Evolutionary conservation across 257 asterid genomes (phyloP), one percentile per base, ranked within the genome.

Genomic region (Solanum infundibuliforme): DNA sequence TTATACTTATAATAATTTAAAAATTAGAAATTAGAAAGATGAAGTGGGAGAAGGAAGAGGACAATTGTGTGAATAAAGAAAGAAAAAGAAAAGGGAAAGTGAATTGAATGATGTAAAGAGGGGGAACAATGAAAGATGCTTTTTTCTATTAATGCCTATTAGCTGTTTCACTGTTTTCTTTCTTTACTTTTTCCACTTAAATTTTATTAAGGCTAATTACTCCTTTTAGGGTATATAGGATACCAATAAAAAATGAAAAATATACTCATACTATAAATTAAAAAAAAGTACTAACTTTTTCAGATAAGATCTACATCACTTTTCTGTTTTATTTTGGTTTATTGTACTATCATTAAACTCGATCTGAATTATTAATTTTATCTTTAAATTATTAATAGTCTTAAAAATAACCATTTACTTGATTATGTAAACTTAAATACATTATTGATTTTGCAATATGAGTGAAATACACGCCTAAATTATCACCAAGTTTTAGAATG

Each of bases 21-120:
- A 46, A 13, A 46, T 14, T 48, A 46, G 14, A 68, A 23, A 77
- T 32, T 48, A 77, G n/a, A 73, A 83, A 88, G 23, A 38, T 14
- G 41, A 41, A 46, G 87, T 83, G 72, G 87, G 86, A 73, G 29
- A 35, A 36, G 65, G 58, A 88, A 66, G 66, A 12, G 68, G 41
- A n/a, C 38, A 81, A n/a, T 34, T 6, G 69, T 68, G n/a, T 83
- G 38, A 52, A 27, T 55, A 62, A 62, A 89, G 75, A 87, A 87
- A 9, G 62, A 66, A 86, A 84, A 87, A 76, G 91, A 68, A 77
- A 83, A 90, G 27, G 29, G 41, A 46, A 46, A 90, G 91, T 84
- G 87, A 23, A 68, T 58, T 68, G 8, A 39, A 83, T 62, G 75
- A 85, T 88, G 85, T 83, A 35, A 86, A 83, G 85, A 84, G 48